Base-by-base conservation (phyloP, 2,329 filamentous ascomycete species). In the Penicillium brevicompactum region DNA sequence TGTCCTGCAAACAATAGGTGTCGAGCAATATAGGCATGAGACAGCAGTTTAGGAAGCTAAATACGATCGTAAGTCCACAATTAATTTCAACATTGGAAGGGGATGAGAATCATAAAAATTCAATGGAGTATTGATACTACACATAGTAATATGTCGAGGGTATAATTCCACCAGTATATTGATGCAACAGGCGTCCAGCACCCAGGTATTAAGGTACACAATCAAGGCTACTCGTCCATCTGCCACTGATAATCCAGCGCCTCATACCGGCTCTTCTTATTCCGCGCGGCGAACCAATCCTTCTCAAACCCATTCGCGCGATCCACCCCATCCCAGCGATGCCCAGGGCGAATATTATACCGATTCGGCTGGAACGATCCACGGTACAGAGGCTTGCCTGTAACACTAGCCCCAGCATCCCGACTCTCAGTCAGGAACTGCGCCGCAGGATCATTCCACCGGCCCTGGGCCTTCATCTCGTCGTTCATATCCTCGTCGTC, bases 241-340 rank as follows among this genome's bases (percentile, higher is more conserved):
- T 97, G 91, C 94, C 93, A 99, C 31, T 89, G 86, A 74, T 97
- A 97, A 66, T 93, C 87, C 68, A 97, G 74, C 31, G 88, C 88
- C 74, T 90, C 89, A 65, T 89, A 86, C 70, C 92, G 86, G 67
- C 87, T 86, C 63, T 84, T 84, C 63, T 86, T 80, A 72, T 97
- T 97, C 62, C 92, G 80, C 2, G 92, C 90, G 71, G 89, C 91
- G 77, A 97, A 97, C 77, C 92, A 89, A 70, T 97, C 88, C 59
- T 85, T 89, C 78, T 99, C 94, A 71, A 97, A 97, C 0, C 93
- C 93, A 76, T 91, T 99, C 18, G 91, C 83, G 62, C 94, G 82
- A 79, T 99, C 94, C 16, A 99, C 94, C 5, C 95, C 94, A 79
- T 99, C 94, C 94, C 94, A 99, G 61, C 91, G 82, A 77, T 96